A percentile compares a stretch with the other conserved stretches of the same genome.
These are phyloP conservation scores for Torrubiella hemipterigena DNA, from an alignment of 2,329 filamentous ascomycete genomes.

Conservation along the genomic window DNA sequence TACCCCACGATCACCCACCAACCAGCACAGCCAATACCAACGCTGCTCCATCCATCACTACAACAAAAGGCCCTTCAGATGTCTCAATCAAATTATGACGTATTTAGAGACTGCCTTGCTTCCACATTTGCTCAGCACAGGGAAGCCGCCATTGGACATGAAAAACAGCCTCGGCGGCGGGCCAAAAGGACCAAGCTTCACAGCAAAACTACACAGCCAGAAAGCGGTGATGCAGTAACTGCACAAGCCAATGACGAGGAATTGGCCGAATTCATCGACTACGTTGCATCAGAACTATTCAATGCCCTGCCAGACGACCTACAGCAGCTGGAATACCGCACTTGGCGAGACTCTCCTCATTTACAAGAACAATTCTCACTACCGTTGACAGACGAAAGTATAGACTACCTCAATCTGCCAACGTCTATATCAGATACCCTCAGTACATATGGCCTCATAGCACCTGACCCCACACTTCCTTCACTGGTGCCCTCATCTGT, in stretches of 20 bases:
- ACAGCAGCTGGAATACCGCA: slow-evolving; percentile 47
- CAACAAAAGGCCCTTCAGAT: too few relatives aligned
- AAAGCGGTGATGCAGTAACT: too few relatives aligned
- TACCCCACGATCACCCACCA: too few relatives aligned
- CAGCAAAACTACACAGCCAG: too few relatives aligned
- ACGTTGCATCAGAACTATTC: slow-evolving; percentile 61
- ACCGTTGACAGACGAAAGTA: slow-evolving; percentile 42
- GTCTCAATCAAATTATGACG: too few relatives aligned
- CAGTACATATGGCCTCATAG: slow-evolving; percentile 50
- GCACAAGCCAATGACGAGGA: slow-evolving; percentile 62
- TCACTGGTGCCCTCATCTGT: slow-evolving; percentile 24
- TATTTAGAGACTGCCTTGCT: too few relatives aligned
- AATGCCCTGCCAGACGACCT: slow-evolving; percentile 48
- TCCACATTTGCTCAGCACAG: too few relatives aligned
- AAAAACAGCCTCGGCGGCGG: too few relatives aligned
- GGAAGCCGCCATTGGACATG: too few relatives aligned
- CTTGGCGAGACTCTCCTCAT: slow-evolving; percentile 24
- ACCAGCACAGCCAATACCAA: too few relatives aligned
- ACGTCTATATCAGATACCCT: slow-evolving; percentile 55
- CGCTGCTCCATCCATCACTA: too few relatives aligned
- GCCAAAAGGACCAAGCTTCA: too few relatives aligned
- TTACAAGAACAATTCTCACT: slow-evolving; percentile 44
- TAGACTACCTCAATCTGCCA: slow-evolving; percentile 37
- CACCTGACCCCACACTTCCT: slow-evolving; percentile 19
- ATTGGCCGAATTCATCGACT: slow-evolving; percentile 70